Evolutionary conservation across 768 basidiomycete species (phyloP), one percentile per base, ranked within the genome.

Genomic region (Hericium rajendrae): DNA sequence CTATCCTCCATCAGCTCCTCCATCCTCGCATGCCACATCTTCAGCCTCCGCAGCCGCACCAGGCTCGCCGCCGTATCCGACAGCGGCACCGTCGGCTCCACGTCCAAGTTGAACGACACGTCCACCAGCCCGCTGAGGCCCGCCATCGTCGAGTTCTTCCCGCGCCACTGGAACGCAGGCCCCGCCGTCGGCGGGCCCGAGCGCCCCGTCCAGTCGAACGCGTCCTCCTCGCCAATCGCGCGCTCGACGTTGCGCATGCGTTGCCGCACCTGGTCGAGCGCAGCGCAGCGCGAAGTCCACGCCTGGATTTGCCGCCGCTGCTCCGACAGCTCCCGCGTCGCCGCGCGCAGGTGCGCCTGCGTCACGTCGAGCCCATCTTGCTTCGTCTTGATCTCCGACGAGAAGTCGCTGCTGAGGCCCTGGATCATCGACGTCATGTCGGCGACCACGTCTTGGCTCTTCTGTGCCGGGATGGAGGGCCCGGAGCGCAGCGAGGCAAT

Each of bases 151-250:
- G 85, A 86, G 51, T 73, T 76, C 13, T 76, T 71, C 2, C 88
- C 88, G 10, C 86, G 81, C 71, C 81, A 81, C 61, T 78, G 79
- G 75, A 93, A 93, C 2, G 87, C 81, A 40, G 85, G 78, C 0
- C 83, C 81, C 16, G 60, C 63, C 26, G 67, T 65, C 10, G 74
- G 73, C 0, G 76, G 64, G 59, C 75, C 74, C 3, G 74, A 76
- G 26, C 93, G 81, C 2, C 94, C 94, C 0, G 91, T 89, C 88
- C 88, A 95, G 68, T 94, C 91, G 62, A 94, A 90, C 57, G 71
- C 73, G 57, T 90, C 89, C 70, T 94, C 94, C 6, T 88, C 86
- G 6, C 70, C 67, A 6, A 91, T 71, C 0, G 91, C 92, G 43
- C 83, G 82, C 66, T 91, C 84, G 28, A 98, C 78, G 69, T 97